Percentiles rank a stretch among this genome's conserved stretches.
Evolutionary conservation across 2,329 filamentous ascomycete genomes (phyloP).

Genomic region (Pseudopithomyces chartarum): DNA sequence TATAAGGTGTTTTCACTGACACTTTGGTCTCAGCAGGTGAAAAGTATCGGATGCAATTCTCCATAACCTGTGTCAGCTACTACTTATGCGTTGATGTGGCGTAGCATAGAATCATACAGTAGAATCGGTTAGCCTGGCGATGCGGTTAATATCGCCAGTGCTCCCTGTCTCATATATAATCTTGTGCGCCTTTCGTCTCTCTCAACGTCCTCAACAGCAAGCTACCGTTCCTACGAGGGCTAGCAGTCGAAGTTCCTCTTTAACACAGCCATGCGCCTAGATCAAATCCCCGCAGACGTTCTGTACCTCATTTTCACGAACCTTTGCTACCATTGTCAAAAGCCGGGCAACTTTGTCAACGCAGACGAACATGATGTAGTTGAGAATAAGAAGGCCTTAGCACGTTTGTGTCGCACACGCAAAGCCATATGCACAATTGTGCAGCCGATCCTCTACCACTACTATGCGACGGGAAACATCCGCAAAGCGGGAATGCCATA

Average conservation of each 20-base stretch:
- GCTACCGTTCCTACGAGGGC: not conserved
- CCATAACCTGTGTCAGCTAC: too few relatives aligned
- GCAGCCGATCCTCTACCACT: constrained; percentile 3
- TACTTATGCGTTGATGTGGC: too few relatives aligned
- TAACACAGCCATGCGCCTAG: not conserved
- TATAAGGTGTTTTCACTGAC: too few relatives aligned
- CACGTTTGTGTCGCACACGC: not conserved
- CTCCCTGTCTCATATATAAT: not conserved
- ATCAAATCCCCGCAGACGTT: not conserved
- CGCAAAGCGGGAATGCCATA: not conserved
- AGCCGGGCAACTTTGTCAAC: not conserved
- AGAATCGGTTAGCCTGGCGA: too few relatives aligned
- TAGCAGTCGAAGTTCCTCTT: not conserved
- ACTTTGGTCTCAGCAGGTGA: too few relatives aligned
- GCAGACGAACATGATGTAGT: not conserved
- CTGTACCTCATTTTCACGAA: not conserved
- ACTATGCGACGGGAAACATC: not conserved
- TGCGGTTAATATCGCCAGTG: not conserved
- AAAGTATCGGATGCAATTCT: too few relatives aligned
- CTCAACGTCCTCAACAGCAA: not conserved
- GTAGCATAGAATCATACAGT: too few relatives aligned
- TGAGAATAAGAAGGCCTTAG: not conserved
- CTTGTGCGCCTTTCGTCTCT: not conserved
- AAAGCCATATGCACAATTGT: not conserved
- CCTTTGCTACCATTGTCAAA: not conserved